phyloP scores from a whole-genome alignment of 208 protist species.

The Phytomonas sp. region DNA sequence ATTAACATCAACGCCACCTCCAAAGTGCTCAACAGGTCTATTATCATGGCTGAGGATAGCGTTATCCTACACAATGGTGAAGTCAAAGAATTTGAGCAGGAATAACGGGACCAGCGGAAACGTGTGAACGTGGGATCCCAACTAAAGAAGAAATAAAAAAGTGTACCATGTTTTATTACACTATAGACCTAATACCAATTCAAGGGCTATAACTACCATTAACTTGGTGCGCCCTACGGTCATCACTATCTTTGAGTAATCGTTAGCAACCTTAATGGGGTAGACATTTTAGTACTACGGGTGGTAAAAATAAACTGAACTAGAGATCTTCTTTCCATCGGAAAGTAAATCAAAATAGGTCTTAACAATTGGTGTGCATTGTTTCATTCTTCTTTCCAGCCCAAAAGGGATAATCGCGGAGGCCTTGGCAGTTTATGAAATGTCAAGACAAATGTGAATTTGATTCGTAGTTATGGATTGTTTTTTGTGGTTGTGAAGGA shows the following conservation, averaged over 20 bases:
- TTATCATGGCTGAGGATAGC: conserved; percentile 62
- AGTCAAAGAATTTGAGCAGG: conserved; percentile 59
- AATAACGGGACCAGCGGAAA: conserved; percentile 44
- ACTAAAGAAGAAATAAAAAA: conserved; percentile 43
- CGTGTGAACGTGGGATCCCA: conserved; percentile 42
- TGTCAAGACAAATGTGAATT: neutral
- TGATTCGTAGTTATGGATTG: neutral
- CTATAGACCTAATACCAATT: conserved; percentile 20
- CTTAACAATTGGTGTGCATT: neutral
- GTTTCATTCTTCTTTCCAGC: conserved; percentile 10
- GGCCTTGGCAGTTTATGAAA: neutral
- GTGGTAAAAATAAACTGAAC: conserved; percentile 3
- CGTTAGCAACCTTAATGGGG: neutral
- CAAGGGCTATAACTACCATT: neutral
- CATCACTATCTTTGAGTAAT: neutral
- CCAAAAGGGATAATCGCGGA: neutral
- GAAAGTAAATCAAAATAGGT: neutral
- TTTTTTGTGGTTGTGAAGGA: neutral
- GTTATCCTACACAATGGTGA: conserved; percentile 53
- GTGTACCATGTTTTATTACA: conserved; percentile 63
- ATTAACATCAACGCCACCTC: conserved; percentile 49
- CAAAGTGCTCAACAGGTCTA: conserved; percentile 60
- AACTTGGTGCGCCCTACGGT: neutral
- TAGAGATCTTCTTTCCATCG: conserved; percentile 8
- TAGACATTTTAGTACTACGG: neutral